phyloP scores from a whole-genome alignment of 2,329 filamentous ascomycete genomes.

The Huntiella abstrusa region DNA sequence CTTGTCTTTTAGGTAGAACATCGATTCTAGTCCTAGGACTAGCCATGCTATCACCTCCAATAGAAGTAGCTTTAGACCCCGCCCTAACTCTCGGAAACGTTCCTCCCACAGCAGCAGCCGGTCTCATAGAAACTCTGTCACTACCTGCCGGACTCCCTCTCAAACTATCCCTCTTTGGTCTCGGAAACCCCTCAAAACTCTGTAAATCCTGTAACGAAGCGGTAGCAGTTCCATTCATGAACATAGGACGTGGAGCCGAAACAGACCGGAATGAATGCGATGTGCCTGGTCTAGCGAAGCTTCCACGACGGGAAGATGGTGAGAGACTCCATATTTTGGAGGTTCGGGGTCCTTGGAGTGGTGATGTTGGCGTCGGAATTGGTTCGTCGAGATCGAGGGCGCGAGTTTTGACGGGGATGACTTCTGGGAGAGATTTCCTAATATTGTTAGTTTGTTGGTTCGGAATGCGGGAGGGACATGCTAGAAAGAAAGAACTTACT shows the following conservation, averaged over 20 bases:
- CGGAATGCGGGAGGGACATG: neutral
- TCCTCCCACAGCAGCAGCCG: slow-evolving; percentile 7
- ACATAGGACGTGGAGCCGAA: slow-evolving; percentile 9
- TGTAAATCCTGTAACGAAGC: slow-evolving; percentile 8
- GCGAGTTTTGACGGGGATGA: neutral
- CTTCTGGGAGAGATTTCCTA: slow-evolving; percentile 7
- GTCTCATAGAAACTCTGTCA: slow-evolving; percentile 10
- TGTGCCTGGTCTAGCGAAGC: slow-evolving; percentile 12
- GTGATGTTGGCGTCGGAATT: neutral
- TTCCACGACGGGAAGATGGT: slow-evolving; percentile 1
- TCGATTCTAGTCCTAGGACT: neutral
- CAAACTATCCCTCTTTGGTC: slow-evolving; percentile 8
- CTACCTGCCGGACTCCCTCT: slow-evolving; percentile 4
- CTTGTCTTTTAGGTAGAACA: neutral
- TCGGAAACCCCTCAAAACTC: slow-evolving; percentile 6
- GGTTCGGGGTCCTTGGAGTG: neutral
- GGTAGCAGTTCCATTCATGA: slow-evolving; percentile 10
- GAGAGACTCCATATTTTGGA: slow-evolving; percentile 5
- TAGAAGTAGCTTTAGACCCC: neutral
- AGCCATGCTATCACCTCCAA: neutral
- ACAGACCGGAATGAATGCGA: slow-evolving; percentile 10
- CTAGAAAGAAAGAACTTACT: slow-evolving; percentile 22
- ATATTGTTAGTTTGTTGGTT: neutral
- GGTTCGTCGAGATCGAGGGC: slow-evolving; percentile 1
- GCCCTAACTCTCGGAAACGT: neutral